Evolutionary conservation across 768 basidiomycete genomes (phyloP).

Genomic region (Panellus pusillus): DNA sequence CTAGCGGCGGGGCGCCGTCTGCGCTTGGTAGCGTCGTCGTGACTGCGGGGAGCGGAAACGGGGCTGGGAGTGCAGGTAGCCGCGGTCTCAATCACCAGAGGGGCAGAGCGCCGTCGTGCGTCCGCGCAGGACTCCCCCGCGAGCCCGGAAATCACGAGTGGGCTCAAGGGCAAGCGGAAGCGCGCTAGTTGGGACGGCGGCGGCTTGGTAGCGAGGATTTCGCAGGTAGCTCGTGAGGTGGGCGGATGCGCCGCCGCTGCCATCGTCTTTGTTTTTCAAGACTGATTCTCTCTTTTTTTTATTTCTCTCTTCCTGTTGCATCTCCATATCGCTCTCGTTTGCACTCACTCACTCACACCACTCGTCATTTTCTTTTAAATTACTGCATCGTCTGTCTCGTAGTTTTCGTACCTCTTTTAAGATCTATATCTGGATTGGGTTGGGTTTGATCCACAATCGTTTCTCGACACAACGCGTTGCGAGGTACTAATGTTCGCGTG

Average conservation of each 20-base stretch:
- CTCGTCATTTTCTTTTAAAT: too few species aligned
- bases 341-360: too few species aligned
- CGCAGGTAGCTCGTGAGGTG: too few species aligned
- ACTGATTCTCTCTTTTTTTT: too few species aligned
- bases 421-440: too few species aligned
- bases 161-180: conserved; percentile 35
- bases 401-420: too few species aligned
- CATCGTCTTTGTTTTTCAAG: too few species aligned
- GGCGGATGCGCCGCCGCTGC: too few species aligned
- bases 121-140: conserved; percentile 38
- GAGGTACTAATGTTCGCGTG: too few species aligned
- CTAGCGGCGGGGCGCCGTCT: conserved; percentile 7
- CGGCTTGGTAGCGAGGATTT: conserved; percentile 13
- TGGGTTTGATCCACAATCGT: too few species aligned
- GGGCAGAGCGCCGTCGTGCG: conserved; percentile 43
- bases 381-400: too few species aligned
- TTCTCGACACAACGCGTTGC: too few species aligned
- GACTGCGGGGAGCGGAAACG: not conserved
- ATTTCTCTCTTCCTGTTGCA: not conserved
- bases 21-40: not conserved
- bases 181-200: conserved; percentile 49
- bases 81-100: conserved; percentile 34
- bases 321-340: not conserved
- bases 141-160: conserved; percentile 17
- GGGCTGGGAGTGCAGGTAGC: not conserved